Percentiles rank a stretch among this genome's conserved stretches.
phyloP scores from a whole-genome alignment of 2,329 filamentous ascomycete genomes.

The Epichloe gansuensis region DNA sequence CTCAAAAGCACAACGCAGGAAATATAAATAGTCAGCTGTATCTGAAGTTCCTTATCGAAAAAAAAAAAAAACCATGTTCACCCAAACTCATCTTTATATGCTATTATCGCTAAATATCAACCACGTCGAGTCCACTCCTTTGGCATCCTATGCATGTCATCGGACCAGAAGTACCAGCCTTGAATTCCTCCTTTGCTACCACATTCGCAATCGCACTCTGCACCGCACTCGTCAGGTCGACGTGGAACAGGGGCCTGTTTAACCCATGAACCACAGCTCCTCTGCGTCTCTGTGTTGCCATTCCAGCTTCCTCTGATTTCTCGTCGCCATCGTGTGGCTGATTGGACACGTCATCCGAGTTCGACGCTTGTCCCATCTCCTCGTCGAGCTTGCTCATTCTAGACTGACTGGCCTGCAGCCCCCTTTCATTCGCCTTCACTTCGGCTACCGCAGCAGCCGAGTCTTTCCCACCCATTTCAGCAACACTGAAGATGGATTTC shows the following conservation, averaged over 20 bases:
- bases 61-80: background rate
- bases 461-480: constrained; percentile 62
- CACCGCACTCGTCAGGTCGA: constrained; percentile 79
- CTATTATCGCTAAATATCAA: background rate
- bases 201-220: constrained; percentile 78
- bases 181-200: constrained; percentile 35
- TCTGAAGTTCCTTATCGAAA: background rate
- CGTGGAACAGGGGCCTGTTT: constrained; percentile 84
- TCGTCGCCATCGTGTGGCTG: constrained; percentile 24
- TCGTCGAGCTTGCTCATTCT: constrained; percentile 16
- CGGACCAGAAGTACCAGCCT: background rate
- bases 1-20: too few species aligned
- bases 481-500: constrained; percentile 92
- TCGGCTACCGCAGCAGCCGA: constrained; percentile 61
- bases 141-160: background rate
- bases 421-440: constrained; percentile 40
- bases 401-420: constrained; percentile 3
- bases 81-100: background rate
- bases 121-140: background rate
- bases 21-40: too few species aligned
- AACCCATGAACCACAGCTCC: constrained; percentile 67
- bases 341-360: background rate
- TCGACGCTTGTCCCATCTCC: constrained; percentile 22
- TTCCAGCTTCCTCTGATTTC: constrained; percentile 19
- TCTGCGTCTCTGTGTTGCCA: constrained; percentile 26